Evolutionary conservation across 345 rosid genomes (phyloP), one percentile per base, ranked within the genome.

Genomic region (Heritiera fomes): DNA sequence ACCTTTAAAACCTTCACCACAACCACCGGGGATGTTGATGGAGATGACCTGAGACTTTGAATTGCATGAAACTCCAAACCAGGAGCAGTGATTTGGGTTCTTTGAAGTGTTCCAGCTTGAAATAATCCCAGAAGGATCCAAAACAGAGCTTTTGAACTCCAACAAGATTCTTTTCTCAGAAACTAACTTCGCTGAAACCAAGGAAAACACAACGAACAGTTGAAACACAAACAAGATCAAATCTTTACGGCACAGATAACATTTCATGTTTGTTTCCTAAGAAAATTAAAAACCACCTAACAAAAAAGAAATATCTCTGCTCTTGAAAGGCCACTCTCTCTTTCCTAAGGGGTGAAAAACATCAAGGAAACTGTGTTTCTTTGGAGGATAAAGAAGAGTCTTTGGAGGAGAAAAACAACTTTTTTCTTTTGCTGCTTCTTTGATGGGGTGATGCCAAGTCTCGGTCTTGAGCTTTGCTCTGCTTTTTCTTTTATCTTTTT

Each of bases 51-150:
- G 81, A 3, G 64, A 82, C 72, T 73, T 64, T 20, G 87, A 80
- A 87, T 87, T 84, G 64, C 90, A 89, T 8, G 86, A 60, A 10
- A 87, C 89, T 45, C 89, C 92, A 49, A 30, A 70, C 89, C 88
- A 89, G 10, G 88, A 86, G 79, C 89, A 89, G 77, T 80, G 86
- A 80, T 78, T 47, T 20, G 56, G 67, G 23, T 79, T 67, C 65
- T 38, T 81, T 76, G 63, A 41, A 2, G 85, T 65, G 75, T 76
- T 73, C 90, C 87, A 85, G 74, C 84, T 81, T 14, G 90, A 87
- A 34, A 87, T 87, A 53, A 84, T 61, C 38, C 85, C 88, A 59
- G 82, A 61, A 70, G 87, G 85, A 76, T 89, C 88, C 30, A 78
- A 74, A 76, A 89, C 80, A 14, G 80, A 52, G 47, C 78, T 80